These are phyloP conservation scores for Komagataella mondaviorum DNA, from an alignment of 805 yeast species.

Conservation along the genomic window DNA sequence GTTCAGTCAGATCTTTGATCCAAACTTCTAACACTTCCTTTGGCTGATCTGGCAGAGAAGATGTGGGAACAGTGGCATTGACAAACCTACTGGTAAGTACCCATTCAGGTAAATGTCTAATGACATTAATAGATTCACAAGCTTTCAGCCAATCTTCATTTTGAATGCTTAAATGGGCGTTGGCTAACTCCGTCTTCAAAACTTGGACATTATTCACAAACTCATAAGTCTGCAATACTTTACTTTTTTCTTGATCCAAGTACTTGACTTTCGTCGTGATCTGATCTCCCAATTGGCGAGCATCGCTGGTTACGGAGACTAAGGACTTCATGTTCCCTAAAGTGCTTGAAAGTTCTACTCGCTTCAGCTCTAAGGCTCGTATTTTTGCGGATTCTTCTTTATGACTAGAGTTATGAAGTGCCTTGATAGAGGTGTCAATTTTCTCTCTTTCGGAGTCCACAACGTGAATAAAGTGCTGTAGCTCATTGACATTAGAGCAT, in stretches of 20 bases:
- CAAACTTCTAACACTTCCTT: conserved; percentile 38
- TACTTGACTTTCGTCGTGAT: conserved; percentile 59
- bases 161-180: conserved; percentile 56
- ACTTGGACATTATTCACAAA: conserved; percentile 55
- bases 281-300: conserved; percentile 50
- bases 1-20: conserved; percentile 38
- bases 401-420: background rate
- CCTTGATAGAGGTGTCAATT: background rate
- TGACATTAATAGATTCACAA: conserved; percentile 47
- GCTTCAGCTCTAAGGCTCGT: conserved; percentile 39
- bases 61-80: conserved; percentile 69
- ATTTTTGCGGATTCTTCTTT: conserved; percentile 6
- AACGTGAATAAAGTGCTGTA: background rate
- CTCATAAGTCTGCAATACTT: conserved; percentile 45
- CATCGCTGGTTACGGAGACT: conserved; percentile 37
- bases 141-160: conserved; percentile 66
- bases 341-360: conserved; percentile 54
- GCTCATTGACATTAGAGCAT: background rate
- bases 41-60: conserved; percentile 78
- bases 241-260: conserved; percentile 55
- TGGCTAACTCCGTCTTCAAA: conserved; percentile 52
- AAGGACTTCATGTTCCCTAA: conserved; percentile 43
- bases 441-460: background rate
- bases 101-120: conserved; percentile 38
- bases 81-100: conserved; percentile 57